These are phyloP conservation scores for Lipomyces kockii DNA, from an alignment of 805 yeast genomes.

Conservation along the genomic window DNA sequence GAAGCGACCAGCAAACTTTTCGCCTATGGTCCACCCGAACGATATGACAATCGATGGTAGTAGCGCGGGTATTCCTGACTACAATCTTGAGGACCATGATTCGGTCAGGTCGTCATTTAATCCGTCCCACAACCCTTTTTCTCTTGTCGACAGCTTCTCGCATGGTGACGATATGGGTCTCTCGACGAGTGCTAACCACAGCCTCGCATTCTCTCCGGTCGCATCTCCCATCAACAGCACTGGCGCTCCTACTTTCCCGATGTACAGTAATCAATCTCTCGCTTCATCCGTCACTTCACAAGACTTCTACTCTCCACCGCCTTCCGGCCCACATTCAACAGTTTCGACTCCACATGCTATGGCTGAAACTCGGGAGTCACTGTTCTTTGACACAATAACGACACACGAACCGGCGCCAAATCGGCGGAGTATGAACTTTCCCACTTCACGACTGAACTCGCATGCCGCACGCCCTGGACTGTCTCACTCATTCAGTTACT, in stretches of 20 bases:
- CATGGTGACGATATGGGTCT: constrained; percentile 48
- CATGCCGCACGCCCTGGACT: constrained; percentile 27
- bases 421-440: constrained; percentile 25
- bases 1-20: constrained; percentile 40
- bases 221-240: constrained; percentile 24
- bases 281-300: constrained; percentile 36
- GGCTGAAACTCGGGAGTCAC: constrained; percentile 36
- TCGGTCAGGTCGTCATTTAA: constrained; percentile 27
- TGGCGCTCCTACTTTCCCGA: constrained; percentile 14
- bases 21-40: constrained; percentile 31
- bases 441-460: constrained; percentile 7
- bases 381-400: constrained; percentile 37
- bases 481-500: constrained; percentile 27
- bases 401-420: constrained; percentile 34
- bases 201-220: constrained; percentile 37
- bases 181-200: constrained; percentile 22
- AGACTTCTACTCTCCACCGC: constrained; percentile 39
- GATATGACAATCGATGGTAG: neutral
- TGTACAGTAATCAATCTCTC: constrained; percentile 28
- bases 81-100: constrained; percentile 29
- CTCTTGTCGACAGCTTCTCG: constrained; percentile 20
- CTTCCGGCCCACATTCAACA: constrained; percentile 37
- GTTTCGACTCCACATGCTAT: constrained; percentile 39
- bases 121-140: constrained; percentile 19
- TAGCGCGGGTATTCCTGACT: constrained; percentile 37